Evolutionary conservation across 176 grass and related monocot species (phyloP).

Genomic region (Phoenix roebelenii): DNA sequence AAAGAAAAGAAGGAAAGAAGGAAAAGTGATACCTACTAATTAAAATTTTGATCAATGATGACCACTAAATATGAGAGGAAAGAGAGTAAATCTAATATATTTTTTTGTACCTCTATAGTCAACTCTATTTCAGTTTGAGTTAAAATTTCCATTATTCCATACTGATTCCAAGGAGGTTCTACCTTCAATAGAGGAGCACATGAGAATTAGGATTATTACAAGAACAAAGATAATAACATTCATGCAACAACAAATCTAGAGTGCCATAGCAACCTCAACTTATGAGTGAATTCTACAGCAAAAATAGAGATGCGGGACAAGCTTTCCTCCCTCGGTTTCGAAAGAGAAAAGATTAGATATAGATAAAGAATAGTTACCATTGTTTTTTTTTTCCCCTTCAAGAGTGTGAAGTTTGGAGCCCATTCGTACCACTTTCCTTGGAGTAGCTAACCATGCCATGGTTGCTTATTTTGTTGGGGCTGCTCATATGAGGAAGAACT

Average conservation of each 20-base stretch:
- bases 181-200: background rate
- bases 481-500: conserved; percentile 48
- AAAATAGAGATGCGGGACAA: background rate
- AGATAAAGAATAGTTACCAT: background rate
- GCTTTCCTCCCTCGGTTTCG: background rate
- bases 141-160: conserved; percentile 3
- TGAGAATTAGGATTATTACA: background rate
- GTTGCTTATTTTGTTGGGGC: conserved; percentile 43
- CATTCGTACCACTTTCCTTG: too few species aligned
- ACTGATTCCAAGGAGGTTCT: background rate
- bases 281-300: background rate
- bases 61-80: too few species aligned
- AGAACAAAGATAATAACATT: background rate
- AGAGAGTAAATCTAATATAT: too few species aligned
- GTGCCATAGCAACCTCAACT: conserved; percentile 5
- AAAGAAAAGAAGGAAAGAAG: too few species aligned
- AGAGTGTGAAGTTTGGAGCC: too few species aligned
- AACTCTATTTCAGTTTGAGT: conserved; percentile 3
- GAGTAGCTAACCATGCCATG: conserved; percentile 47
- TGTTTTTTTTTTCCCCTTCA: too few species aligned
- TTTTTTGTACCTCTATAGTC: background rate
- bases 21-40: too few species aligned
- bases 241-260: too few species aligned
- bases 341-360: background rate
- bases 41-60: too few species aligned